Evolutionary conservation across 805 yeast genomes (phyloP).

Genomic region (Wickerhamomyces bisporus): DNA sequence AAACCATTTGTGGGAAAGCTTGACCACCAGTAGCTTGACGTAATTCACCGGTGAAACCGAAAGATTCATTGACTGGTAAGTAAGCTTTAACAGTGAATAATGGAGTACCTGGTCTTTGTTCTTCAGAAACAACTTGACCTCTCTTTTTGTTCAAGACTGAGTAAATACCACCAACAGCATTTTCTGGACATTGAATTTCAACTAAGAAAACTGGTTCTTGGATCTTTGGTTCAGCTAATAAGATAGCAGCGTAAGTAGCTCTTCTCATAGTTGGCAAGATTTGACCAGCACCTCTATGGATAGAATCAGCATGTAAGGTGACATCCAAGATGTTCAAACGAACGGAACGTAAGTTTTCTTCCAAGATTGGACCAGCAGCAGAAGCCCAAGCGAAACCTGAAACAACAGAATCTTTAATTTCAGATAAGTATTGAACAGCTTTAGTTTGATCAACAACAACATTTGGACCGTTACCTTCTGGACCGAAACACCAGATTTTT

Average conservation of each 20-base stretch:
- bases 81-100: constrained; percentile 99
- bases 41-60: constrained; percentile 99
- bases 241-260: constrained; percentile 96
- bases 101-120: constrained; percentile 99
- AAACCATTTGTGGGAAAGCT: constrained; percentile 99
- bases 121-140: constrained; percentile 99
- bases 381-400: constrained; percentile 99
- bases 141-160: constrained; percentile 98
- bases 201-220: constrained; percentile 99
- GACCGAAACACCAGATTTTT: constrained; percentile 99
- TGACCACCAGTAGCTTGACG: constrained; percentile 99
- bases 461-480: constrained; percentile 99
- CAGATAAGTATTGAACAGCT: constrained; percentile 98
- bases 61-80: constrained; percentile 99
- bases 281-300: constrained; percentile 99
- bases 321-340: constrained; percentile 98
- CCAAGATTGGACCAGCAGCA: constrained; percentile 98
- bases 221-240: constrained; percentile 97
- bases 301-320: constrained; percentile 99
- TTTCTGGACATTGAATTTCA: constrained; percentile 99
- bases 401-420: constrained; percentile 98
- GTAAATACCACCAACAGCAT: constrained; percentile 99
- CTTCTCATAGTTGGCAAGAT: constrained; percentile 99
- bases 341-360: constrained; percentile 93
- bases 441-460: constrained; percentile 98